phyloP scores from a whole-genome alignment of 805 yeast genomes.

The Saccharomyces mikatae region DNA sequence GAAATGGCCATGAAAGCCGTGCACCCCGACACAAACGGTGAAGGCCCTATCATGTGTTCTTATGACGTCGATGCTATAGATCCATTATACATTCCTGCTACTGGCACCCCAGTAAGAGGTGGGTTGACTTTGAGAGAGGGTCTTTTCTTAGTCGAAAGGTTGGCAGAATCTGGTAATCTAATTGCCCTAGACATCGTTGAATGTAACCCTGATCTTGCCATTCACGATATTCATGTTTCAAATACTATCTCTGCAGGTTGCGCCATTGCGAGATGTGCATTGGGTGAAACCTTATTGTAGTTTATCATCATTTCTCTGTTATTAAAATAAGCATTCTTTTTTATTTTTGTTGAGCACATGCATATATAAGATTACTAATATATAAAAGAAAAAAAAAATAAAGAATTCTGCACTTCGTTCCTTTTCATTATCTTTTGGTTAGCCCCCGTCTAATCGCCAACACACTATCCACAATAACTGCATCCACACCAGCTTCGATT shows the following conservation, averaged over 20 bases:
- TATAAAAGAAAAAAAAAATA: not conserved
- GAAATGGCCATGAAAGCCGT: constrained; percentile 80
- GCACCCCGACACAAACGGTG: constrained; percentile 66
- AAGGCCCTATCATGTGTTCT: constrained; percentile 76
- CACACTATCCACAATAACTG: constrained; percentile 94
- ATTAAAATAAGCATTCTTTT: not conserved
- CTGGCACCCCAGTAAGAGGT: constrained; percentile 97
- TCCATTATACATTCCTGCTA: constrained; percentile 89
- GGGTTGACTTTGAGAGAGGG: constrained; percentile 94
- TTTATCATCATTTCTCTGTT: not conserved
- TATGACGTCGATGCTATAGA: constrained; percentile 97
- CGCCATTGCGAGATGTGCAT: constrained; percentile 85
- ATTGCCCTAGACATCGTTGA: constrained; percentile 89
- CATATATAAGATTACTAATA: not conserved
- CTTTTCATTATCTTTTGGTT: constrained; percentile 29
- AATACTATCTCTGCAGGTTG: constrained; percentile 88
- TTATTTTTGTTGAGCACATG: not conserved
- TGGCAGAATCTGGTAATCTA: constrained; percentile 83
- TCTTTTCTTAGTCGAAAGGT: constrained; percentile 80
- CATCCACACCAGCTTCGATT: constrained; percentile 93
- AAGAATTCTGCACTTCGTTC: not conserved
- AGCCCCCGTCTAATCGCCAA: constrained; percentile 85
- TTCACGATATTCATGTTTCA: constrained; percentile 60
- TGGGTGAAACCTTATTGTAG: constrained; percentile 71
- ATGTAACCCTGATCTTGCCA: constrained; percentile 82